A percentile compares a stretch with the other conserved stretches of the same genome.
These are phyloP conservation scores for Botryotinia narcissicola DNA, from an alignment of 2,329 filamentous ascomycete genomes.

Conservation along the genomic window DNA sequence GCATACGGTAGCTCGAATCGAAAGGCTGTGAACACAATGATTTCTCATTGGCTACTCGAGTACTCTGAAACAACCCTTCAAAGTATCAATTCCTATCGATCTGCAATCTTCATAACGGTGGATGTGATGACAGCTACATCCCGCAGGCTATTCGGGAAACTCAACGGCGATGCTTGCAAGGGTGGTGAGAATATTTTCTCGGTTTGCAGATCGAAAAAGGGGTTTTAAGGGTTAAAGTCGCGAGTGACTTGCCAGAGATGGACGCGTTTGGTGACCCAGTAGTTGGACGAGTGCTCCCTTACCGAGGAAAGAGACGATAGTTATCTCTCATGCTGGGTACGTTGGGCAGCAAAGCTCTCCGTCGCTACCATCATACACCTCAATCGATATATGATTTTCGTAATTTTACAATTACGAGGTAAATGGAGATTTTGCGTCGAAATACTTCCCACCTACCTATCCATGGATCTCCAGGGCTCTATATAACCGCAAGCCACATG, in stretches of 20 bases:
- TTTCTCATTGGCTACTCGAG: not conserved
- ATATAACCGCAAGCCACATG: not conserved
- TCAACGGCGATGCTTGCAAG: not conserved
- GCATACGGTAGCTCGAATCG: not conserved
- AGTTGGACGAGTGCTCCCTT: not conserved
- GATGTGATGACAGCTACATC: not conserved
- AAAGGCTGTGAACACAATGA: not conserved
- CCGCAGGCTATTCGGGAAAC: not conserved
- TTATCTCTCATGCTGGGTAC: not conserved
- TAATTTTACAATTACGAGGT: not conserved
- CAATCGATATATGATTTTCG: not conserved
- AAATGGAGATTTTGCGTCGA: not conserved
- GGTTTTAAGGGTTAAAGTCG: not conserved
- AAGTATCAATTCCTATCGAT: not conserved
- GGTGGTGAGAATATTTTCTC: not conserved
- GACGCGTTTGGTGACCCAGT: not conserved
- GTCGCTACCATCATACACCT: not conserved
- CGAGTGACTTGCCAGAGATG: not conserved
- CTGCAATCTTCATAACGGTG: not conserved
- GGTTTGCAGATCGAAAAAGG: not conserved
- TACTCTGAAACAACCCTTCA: not conserved
- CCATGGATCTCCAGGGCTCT: not conserved
- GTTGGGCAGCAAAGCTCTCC: not conserved
- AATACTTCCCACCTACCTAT: not conserved
- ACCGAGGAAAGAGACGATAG: not conserved